A percentile compares a stretch with the other conserved stretches of the same genome.
phyloP scores from a whole-genome alignment of 2,329 filamentous ascomycete genomes.

The Cryphonectria parasitica region DNA sequence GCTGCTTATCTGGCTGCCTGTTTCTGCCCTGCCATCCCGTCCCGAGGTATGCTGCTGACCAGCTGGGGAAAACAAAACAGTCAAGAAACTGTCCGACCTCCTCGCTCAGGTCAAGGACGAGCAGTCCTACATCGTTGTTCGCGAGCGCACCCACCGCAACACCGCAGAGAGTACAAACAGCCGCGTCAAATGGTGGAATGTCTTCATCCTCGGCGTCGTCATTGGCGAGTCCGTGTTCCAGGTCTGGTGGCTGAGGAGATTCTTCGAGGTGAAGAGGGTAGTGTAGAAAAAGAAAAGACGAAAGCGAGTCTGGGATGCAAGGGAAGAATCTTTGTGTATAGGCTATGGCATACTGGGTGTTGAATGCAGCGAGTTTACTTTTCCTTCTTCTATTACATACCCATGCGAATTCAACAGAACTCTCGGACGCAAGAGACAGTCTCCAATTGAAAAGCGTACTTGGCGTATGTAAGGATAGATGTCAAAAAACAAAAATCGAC shows the following conservation, averaged over 20 bases:
- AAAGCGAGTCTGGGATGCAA: background rate
- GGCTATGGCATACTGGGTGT: background rate
- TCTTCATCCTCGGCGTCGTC: conserved; percentile 90
- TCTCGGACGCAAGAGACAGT: background rate
- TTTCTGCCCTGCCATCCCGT: background rate
- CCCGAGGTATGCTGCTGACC: conserved; percentile 23
- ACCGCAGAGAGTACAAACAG: conserved; percentile 98
- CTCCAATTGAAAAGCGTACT: background rate
- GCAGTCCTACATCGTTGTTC: conserved; percentile 93
- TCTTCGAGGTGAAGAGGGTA: conserved; percentile 85
- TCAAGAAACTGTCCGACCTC: conserved; percentile 81
- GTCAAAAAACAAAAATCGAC: no score
- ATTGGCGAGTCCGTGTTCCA: conserved; percentile 95
- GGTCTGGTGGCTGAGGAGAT: conserved; percentile 98
- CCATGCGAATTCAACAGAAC: background rate
- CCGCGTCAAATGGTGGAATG: conserved; percentile 99
- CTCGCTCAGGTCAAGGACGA: conserved; percentile 95
- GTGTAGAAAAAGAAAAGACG: conserved; percentile 45
- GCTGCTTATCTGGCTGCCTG: background rate
- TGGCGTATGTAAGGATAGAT: background rate
- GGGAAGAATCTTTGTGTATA: background rate
- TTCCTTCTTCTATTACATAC: conserved; percentile 22
- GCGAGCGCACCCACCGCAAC: conserved; percentile 95
- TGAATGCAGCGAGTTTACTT: conserved; percentile 7
- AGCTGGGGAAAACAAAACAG: conserved; percentile 47